Conservation (phyloP, 2,329 filamentous ascomycete species). For the Lasiodiplodia sp. region DNA sequence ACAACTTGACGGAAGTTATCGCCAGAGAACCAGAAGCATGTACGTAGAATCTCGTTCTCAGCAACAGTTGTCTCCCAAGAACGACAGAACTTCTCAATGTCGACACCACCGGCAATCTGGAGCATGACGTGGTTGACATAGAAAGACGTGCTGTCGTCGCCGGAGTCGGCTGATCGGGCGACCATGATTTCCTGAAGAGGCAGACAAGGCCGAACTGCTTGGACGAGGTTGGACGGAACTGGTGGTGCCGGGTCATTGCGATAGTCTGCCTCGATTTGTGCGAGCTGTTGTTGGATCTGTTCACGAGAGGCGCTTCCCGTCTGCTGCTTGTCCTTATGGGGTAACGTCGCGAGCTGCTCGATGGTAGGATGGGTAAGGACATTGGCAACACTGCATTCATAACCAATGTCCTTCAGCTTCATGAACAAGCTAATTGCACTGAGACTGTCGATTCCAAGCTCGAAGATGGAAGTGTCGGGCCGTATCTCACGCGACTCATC, state of each 20-base stretch:
- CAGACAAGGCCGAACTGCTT: slow-evolving; percentile 40
- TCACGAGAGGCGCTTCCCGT: slow-evolving; percentile 13
- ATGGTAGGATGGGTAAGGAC: slow-evolving; percentile 46
- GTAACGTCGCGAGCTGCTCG: slow-evolving; percentile 43
- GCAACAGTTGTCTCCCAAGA: slow-evolving; percentile 56
- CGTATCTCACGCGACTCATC: slow-evolving; percentile 34
- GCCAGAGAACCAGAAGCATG: slow-evolving; percentile 64
- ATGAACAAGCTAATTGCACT: slow-evolving; percentile 48
- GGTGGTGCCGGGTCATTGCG: slow-evolving; percentile 32
- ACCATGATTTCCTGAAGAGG: slow-evolving; percentile 46
- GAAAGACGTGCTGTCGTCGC: slow-evolving; percentile 41
- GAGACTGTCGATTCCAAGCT: slow-evolving; percentile 50
- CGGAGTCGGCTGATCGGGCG: slow-evolving; percentile 44
- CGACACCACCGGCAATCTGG: slow-evolving; percentile 46
- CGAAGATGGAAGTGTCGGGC: slow-evolving; percentile 45
- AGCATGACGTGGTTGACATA: slow-evolving; percentile 51
- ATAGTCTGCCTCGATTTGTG: slow-evolving; percentile 36
- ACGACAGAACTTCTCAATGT: slow-evolving; percentile 54
- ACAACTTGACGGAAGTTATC: slow-evolving; percentile 40
- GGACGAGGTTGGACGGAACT: slow-evolving; percentile 26
- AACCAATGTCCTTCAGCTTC: slow-evolving; percentile 44
- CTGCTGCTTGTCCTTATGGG: slow-evolving; percentile 28
- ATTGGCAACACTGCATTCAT: slow-evolving; percentile 43
- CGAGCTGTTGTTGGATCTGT: slow-evolving; percentile 30
- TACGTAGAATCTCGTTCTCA: slow-evolving; percentile 58